Evolutionary conservation across 768 basidiomycete genomes (phyloP).

Genomic region (Megacollybia marginata): DNA sequence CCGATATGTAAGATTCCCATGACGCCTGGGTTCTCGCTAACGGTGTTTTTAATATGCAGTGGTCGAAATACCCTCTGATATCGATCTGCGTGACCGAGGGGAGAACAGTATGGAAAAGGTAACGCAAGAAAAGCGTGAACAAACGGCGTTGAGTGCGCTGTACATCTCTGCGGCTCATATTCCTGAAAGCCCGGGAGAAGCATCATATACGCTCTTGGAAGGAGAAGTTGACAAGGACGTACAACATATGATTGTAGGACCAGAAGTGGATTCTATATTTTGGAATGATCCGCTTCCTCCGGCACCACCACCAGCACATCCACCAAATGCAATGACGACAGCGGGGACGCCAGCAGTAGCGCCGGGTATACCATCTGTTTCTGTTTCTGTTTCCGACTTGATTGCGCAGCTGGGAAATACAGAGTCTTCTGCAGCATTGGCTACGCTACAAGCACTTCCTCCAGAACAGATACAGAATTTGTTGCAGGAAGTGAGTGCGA

Average conservation of each 20-base stretch:
- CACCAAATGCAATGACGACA: neutral
- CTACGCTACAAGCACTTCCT: constrained; percentile 36
- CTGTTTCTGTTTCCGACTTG: constrained; percentile 59
- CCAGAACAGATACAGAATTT: constrained; percentile 62
- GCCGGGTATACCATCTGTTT: constrained; percentile 5
- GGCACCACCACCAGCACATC: neutral
- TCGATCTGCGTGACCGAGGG: constrained; percentile 52
- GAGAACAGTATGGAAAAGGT: constrained; percentile 60
- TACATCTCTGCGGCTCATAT: constrained; percentile 68
- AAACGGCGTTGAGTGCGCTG: constrained; percentile 65
- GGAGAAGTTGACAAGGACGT: constrained; percentile 63
- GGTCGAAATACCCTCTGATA: constrained; percentile 53
- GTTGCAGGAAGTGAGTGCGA: constrained; percentile 29
- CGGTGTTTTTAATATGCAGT: constrained; percentile 27
- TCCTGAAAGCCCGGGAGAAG: constrained; percentile 74
- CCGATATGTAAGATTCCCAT: constrained; percentile 56
- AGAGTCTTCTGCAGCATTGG: constrained; percentile 37
- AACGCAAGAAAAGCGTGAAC: constrained; percentile 72
- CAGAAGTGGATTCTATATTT: constrained; percentile 59
- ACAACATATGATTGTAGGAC: constrained; percentile 61
- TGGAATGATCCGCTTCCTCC: constrained; percentile 41
- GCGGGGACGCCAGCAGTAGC: constrained; percentile 3
- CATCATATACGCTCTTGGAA: constrained; percentile 48
- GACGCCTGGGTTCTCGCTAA: neutral
- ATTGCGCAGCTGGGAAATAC: constrained; percentile 53